Evolutionary conservation across 805 yeast species (phyloP).

Genomic region (Yarrowia alimentaria): DNA sequence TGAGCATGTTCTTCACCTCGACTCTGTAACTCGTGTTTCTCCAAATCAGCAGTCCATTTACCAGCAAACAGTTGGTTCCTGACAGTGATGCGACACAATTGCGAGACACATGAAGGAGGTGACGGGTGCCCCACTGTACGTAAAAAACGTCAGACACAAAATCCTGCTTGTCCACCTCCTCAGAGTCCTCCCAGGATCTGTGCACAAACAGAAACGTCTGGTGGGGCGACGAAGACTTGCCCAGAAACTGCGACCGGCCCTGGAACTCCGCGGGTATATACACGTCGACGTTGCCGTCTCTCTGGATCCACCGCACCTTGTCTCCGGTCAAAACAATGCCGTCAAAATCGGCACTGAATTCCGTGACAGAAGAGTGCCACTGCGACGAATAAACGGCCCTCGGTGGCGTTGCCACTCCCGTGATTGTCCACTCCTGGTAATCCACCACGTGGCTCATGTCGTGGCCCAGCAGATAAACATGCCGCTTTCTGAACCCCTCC

Average conservation of each 20-base stretch:
- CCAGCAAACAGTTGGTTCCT: not conserved
- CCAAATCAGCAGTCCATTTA: not conserved
- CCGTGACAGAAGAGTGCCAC: slow-evolving; percentile 5
- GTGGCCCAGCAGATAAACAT: not conserved
- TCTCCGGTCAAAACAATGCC: not conserved
- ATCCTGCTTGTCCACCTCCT: slow-evolving; percentile 7
- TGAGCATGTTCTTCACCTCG: slow-evolving; percentile 9
- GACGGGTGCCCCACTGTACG: slow-evolving; percentile 13
- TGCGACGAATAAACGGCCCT: not conserved
- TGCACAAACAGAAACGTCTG: slow-evolving; percentile 10
- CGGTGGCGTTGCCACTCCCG: not conserved
- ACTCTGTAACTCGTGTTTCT: not conserved
- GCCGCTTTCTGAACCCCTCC: not conserved
- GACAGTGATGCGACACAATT: no score
- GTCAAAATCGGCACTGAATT: slow-evolving; percentile 6
- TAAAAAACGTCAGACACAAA: slow-evolving; percentile 1
- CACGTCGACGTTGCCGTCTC: no score
- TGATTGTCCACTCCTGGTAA: not conserved
- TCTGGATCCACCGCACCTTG: not conserved
- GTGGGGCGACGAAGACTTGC: not conserved
- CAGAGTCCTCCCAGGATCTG: slow-evolving; percentile 17
- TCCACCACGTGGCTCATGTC: not conserved
- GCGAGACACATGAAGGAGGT: no score
- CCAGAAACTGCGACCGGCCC: no score
- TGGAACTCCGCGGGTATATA: no score